Conservation (phyloP, 768 basidiomycete genomes). For the Pleurotus salmoneostramineus region DNA sequence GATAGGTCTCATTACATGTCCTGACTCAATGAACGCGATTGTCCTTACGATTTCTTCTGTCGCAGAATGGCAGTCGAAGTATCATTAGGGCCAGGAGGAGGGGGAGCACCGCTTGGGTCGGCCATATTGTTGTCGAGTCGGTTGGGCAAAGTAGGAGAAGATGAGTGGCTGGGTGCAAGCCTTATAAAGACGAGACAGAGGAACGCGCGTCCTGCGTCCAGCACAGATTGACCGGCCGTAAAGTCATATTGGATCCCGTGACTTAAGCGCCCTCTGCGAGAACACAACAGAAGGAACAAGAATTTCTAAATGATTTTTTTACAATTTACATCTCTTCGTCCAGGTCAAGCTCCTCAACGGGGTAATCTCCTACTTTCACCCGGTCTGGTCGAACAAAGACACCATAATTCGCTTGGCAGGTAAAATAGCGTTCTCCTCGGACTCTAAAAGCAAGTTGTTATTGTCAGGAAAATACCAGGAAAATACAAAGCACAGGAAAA, state of each 20-base stretch:
- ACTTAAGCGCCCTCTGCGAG: not conserved
- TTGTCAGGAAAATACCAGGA: no score
- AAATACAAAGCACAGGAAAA: slow-evolving; percentile 15
- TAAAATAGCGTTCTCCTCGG: slow-evolving; percentile 83
- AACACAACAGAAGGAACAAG: no score
- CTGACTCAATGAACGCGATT: slow-evolving; percentile 2
- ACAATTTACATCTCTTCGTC: slow-evolving; percentile 67
- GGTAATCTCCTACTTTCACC: slow-evolving; percentile 82
- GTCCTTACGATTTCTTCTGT: slow-evolving; percentile 93
- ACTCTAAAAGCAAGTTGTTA: no score
- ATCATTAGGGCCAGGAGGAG: slow-evolving; percentile 86
- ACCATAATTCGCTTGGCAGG: slow-evolving; percentile 72
- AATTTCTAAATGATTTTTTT: not conserved
- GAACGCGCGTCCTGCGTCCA: slow-evolving; percentile 14
- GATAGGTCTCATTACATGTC: slow-evolving; percentile 13
- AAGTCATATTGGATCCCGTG: slow-evolving; percentile 5
- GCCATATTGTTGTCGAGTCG: slow-evolving; percentile 38
- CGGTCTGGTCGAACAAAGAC: slow-evolving; percentile 85
- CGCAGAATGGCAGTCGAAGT: slow-evolving; percentile 92
- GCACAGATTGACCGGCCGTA: slow-evolving; percentile 5
- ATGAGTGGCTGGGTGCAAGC: slow-evolving; percentile 8
- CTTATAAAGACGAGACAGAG: slow-evolving; percentile 1
- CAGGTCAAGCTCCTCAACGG: slow-evolving; percentile 73
- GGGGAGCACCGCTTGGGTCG: slow-evolving; percentile 80
- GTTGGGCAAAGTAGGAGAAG: slow-evolving; percentile 15